These are phyloP conservation scores for Endocalyx cinctus DNA, from an alignment of 2,329 filamentous ascomycete genomes.

Conservation along the genomic window DNA sequence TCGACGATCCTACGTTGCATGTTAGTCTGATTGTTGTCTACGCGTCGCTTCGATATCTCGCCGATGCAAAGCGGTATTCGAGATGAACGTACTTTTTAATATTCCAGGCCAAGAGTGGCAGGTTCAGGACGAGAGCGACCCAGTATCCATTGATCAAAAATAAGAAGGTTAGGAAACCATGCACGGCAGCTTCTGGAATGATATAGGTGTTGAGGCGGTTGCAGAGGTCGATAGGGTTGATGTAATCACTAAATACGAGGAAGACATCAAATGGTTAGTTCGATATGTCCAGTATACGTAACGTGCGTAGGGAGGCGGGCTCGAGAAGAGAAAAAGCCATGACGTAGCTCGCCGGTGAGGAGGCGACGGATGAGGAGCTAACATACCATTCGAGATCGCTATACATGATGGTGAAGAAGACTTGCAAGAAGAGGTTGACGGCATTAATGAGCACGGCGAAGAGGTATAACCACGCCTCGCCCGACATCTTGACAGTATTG, in stretches of 20 bases:
- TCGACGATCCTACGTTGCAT: constrained; percentile 71
- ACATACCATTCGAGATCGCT: constrained; percentile 97
- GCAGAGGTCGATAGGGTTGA: constrained; percentile 99
- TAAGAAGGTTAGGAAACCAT: constrained; percentile 89
- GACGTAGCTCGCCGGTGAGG: not conserved
- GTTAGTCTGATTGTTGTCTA: too few relatives aligned
- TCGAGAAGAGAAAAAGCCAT: not conserved
- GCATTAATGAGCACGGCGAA: constrained; percentile 98
- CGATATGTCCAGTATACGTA: constrained; percentile 1
- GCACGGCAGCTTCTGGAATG: constrained; percentile 94
- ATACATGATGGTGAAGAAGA: constrained; percentile 99
- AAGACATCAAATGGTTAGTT: constrained; percentile 22
- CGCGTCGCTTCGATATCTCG: too few relatives aligned
- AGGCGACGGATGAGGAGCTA: too few relatives aligned
- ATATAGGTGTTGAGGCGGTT: constrained; percentile 99
- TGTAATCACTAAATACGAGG: constrained; percentile 83
- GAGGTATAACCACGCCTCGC: constrained; percentile 97
- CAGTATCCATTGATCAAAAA: constrained; percentile 99
- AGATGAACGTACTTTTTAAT: constrained; percentile 94
- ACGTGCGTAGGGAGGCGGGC: constrained; percentile 1
- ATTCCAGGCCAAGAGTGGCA: constrained; percentile 90
- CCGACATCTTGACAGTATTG: constrained; percentile 64
- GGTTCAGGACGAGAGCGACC: constrained; percentile 85
- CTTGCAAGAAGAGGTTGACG: constrained; percentile 98
- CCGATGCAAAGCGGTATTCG: too few relatives aligned